phyloP scores from a whole-genome alignment of 331 rosid species.

The Erythrophleum ivorense region DNA sequence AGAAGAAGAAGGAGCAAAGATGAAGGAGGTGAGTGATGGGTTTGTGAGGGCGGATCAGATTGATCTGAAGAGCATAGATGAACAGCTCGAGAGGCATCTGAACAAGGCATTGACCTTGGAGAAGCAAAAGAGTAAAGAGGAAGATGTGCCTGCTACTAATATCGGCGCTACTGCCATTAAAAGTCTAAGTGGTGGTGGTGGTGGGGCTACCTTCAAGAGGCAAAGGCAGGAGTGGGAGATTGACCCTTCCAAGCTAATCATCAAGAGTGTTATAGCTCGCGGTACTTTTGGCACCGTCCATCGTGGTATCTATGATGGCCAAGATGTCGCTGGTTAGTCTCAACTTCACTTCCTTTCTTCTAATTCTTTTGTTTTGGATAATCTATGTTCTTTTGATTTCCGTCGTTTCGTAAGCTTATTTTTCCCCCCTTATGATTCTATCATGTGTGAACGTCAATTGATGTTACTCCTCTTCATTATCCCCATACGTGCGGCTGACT shows the following conservation, averaged over 20 bases:
- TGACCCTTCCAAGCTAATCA: conserved; percentile 85
- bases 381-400: conserved; percentile 1
- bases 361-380: background rate
- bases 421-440: no score
- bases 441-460: background rate
- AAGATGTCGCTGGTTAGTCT: conserved; percentile 85
- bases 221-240: conserved; percentile 94
- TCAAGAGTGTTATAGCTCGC: conserved; percentile 84
- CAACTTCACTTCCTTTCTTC: background rate
- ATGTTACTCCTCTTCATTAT: background rate
- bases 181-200: conserved; percentile 3
- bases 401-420: background rate
- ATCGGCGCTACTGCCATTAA: conserved; percentile 30
- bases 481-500: background rate
- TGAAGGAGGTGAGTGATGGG: conserved; percentile 89
- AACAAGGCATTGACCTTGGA: conserved; percentile 77
- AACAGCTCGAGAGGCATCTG: conserved; percentile 92
- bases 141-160: conserved; percentile 32
- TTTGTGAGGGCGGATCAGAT: conserved; percentile 98
- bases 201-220: conserved; percentile 39
- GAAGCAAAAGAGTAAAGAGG: conserved; percentile 66
- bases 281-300: conserved; percentile 96
- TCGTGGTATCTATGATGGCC: conserved; percentile 89
- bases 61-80: conserved; percentile 99
- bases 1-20: background rate